Evolutionary conservation across 2,329 filamentous ascomycete genomes (phyloP).

Genomic region (Aspergillus sp.): DNA sequence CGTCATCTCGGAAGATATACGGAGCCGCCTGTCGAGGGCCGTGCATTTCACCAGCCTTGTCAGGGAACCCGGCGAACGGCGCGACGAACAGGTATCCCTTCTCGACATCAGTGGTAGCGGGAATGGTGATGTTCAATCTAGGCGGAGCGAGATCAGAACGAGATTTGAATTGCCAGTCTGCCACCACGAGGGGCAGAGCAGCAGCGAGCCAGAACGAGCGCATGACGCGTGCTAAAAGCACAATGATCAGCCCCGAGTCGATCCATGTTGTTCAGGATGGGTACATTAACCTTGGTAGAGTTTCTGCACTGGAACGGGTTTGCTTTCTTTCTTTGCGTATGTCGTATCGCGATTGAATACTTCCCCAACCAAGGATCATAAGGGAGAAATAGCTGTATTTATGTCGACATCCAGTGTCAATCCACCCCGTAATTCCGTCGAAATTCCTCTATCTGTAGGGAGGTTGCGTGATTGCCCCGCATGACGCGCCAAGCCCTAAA

Average conservation of each 20-base stretch:
- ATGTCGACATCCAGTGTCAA: neutral
- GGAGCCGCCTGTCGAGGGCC: conserved; percentile 52
- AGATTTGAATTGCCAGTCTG: conserved; percentile 51
- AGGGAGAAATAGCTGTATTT: neutral
- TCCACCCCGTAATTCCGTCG: neutral
- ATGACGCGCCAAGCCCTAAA: neutral
- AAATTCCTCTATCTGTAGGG: neutral
- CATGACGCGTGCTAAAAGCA: conserved; percentile 17
- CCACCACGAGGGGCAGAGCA: conserved; percentile 25
- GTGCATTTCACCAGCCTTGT: conserved; percentile 17
- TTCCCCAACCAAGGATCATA: no score
- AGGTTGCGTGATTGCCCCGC: neutral
- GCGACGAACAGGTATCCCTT: conserved; percentile 41
- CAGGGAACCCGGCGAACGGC: conserved; percentile 34
- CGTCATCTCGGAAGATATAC: conserved; percentile 57
- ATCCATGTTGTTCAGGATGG: conserved; percentile 20
- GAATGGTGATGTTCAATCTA: conserved; percentile 40
- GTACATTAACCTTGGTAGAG: conserved; percentile 34
- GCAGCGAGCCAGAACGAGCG: conserved; percentile 10
- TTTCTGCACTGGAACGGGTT: conserved; percentile 13
- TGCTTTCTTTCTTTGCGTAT: neutral
- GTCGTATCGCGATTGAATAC: neutral
- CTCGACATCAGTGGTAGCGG: conserved; percentile 33
- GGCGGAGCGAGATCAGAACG: conserved; percentile 50
- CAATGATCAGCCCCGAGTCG: conserved; percentile 26